Evolutionary conservation across 2,329 filamentous ascomycete species (phyloP).

Genomic region (Xylariaceae sp.): DNA sequence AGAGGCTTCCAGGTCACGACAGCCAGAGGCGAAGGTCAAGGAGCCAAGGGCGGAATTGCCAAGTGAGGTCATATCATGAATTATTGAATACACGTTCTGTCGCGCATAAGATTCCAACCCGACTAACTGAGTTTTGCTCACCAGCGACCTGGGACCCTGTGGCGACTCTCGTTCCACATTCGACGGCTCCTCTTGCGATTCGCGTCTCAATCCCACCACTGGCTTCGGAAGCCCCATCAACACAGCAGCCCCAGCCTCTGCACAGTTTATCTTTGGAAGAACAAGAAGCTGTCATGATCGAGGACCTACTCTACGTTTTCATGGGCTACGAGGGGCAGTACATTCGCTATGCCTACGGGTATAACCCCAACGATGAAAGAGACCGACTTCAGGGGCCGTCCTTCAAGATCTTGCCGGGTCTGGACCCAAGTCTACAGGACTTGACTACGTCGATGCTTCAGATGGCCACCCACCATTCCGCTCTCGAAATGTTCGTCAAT

Average conservation of each 20-base stretch:
- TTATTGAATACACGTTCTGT: neutral
- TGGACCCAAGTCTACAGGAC: constrained; percentile 88
- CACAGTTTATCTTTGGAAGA: constrained; percentile 67
- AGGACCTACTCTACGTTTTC: constrained; percentile 89
- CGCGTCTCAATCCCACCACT: constrained; percentile 62
- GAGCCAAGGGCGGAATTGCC: constrained; percentile 45
- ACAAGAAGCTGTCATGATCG: constrained; percentile 81
- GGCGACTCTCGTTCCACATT: constrained; percentile 64
- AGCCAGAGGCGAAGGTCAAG: constrained; percentile 40
- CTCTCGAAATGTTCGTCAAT: constrained; percentile 87
- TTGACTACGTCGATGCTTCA: constrained; percentile 83
- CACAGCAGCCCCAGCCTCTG: constrained; percentile 62
- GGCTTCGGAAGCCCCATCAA: constrained; percentile 64
- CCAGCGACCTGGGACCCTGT: constrained; percentile 67
- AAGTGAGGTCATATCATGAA: constrained; percentile 36
- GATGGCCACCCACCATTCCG: constrained; percentile 89
- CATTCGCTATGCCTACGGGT: constrained; percentile 76
- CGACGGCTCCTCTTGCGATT: constrained; percentile 46
- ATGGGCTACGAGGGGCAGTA: constrained; percentile 99
- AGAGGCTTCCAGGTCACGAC: constrained; percentile 40
- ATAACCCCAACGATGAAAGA: constrained; percentile 79
- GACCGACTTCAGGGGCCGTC: constrained; percentile 77
- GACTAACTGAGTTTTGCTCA: constrained; percentile 30
- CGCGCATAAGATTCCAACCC: neutral
- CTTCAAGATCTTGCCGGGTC: constrained; percentile 72